Evolutionary conservation across 768 basidiomycete species (phyloP).

Genomic region (Boletus fagicola): DNA sequence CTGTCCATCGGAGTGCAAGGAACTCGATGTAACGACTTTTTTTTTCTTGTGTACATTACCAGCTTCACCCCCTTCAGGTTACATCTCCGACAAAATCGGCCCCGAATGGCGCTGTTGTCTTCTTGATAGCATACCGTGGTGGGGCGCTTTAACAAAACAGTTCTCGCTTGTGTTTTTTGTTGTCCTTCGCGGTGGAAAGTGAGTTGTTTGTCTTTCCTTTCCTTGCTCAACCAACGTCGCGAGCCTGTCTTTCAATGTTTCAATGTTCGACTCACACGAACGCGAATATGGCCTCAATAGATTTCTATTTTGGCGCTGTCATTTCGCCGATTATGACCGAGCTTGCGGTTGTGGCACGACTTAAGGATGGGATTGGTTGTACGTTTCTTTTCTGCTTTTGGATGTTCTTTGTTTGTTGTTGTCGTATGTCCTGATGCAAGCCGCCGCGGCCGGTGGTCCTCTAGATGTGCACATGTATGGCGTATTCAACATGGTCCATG

Average conservation of each 20-base stretch:
- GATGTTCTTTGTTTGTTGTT: background rate
- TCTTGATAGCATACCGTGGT: background rate
- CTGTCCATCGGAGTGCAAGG: background rate
- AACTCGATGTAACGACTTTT: background rate
- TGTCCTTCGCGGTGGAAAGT: background rate
- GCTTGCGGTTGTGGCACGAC: background rate
- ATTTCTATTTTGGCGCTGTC: background rate
- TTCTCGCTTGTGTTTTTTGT: background rate
- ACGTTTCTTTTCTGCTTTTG: background rate
- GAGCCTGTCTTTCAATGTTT: background rate
- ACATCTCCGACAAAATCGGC: background rate
- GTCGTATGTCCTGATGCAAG: background rate
- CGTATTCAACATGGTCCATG: background rate
- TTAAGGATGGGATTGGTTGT: background rate
- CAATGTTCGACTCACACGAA: background rate
- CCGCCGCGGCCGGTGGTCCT: background rate
- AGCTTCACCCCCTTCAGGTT: background rate
- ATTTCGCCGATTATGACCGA: background rate
- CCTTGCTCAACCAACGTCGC: background rate
- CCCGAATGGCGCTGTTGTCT: background rate
- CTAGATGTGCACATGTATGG: background rate
- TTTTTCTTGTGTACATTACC: background rate
- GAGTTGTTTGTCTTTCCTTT: background rate
- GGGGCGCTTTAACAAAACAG: background rate
- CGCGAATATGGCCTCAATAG: background rate